Evolutionary conservation across 164 flowering plant species (phyloP), one percentile per base, ranked within the genome.

Genomic region (Cinnamomum micranthum): DNA sequence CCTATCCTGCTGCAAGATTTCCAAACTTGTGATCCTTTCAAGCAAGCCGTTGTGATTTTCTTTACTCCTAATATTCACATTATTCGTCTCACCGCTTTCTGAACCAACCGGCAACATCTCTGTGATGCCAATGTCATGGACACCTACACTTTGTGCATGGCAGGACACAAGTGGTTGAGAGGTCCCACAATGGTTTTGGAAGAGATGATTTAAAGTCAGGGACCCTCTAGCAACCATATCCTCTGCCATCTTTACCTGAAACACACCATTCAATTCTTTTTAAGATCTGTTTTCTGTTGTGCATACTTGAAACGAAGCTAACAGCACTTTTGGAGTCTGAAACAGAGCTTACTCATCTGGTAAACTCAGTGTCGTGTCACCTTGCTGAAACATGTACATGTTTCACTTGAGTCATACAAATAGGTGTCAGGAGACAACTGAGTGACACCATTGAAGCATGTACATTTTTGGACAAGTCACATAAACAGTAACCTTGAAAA

Each of bases 191-290:
- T 73, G 75, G 59, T 50, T 73, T 47, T 64, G 75, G 15, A 73
- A 51, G 69, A 64, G 75, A 47, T 63, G 28, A 47, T 63, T 72
- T 68, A 72, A 72, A 64, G 41, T 73, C 33, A 73, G 41, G 10
- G 75, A 47, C 17, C 68, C 75, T 47, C 75, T 41, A 17, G 75
- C 47, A 23, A 63, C 66, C 66, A 60, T 60, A 23, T 72, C 74
- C 68, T 72, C 68, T 13, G 74, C 74, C 69, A 73, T 24, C 27
- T 73, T 73, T 25, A 73, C 75, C 75, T 73, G 75, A 20, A 73
- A 73, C 10, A 17, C 11, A 3, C 41, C 35, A 67, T 67, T 28
- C 10, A 31, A 28, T 5, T 28, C 15, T 27, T 12, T 22, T 64
- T n/a, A 9, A 64, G n/a, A 64, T 0, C 12, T 22, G 24, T 20